These are phyloP conservation scores for Fusarium succisae DNA, from an alignment of 2,329 filamentous ascomycete genomes.

Conservation along the genomic window DNA sequence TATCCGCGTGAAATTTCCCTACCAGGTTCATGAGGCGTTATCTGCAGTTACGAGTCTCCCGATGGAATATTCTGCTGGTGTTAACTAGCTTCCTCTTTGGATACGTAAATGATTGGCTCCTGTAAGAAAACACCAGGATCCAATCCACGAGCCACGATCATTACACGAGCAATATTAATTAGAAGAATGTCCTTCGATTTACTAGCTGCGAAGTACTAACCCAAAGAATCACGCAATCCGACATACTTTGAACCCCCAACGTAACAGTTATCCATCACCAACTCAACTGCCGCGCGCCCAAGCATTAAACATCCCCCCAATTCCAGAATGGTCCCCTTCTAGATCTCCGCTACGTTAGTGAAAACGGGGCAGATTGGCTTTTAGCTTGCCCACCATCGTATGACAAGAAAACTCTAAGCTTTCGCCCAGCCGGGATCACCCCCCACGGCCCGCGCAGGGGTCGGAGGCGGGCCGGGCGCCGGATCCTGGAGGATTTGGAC, in stretches of 20 bases:
- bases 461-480: constrained; percentile 7
- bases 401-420: constrained; percentile 16
- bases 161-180: background rate
- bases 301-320: background rate
- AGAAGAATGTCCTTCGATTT: background rate
- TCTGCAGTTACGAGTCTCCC: constrained; percentile 12
- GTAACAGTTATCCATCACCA: background rate
- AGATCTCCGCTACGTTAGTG: background rate
- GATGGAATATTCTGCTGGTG: background rate
- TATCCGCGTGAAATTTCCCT: background rate
- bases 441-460: constrained; percentile 9
- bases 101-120: background rate
- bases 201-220: background rate
- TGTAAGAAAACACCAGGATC: background rate
- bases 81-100: background rate
- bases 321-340: background rate
- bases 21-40: constrained; percentile 3
- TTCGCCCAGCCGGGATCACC: constrained; percentile 28
- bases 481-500: background rate
- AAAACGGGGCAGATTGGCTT: background rate
- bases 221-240: background rate
- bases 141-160: background rate
- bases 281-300: background rate
- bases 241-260: background rate
- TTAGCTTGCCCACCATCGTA: constrained; percentile 3